Percentiles rank a stretch among this genome's conserved stretches.
phyloP scores from a whole-genome alignment of 345 rosid species.

The Noccaea bulbosa region DNA sequence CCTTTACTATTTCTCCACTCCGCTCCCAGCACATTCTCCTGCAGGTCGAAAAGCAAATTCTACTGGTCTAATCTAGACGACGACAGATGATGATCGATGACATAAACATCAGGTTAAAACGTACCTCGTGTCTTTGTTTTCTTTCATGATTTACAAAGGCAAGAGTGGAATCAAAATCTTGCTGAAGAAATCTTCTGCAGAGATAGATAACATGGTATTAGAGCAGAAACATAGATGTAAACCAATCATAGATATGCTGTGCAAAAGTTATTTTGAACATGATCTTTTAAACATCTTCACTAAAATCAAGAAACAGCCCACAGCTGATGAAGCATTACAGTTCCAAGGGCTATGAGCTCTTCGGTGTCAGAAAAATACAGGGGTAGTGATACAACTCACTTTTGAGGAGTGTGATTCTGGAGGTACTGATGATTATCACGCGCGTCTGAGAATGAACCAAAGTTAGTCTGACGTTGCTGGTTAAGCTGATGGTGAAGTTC shows the following conservation, averaged over 20 bases:
- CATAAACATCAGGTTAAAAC: conserved; percentile 5
- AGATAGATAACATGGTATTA: conserved; percentile 28
- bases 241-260: conserved; percentile 19
- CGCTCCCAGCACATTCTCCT: conserved; percentile 67
- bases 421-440: conserved; percentile 75
- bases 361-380: conserved; percentile 14
- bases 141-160: conserved; percentile 89
- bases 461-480: conserved; percentile 92
- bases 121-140: conserved; percentile 86
- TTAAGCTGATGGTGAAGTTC: conserved; percentile 98
- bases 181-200: conserved; percentile 88
- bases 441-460: conserved; percentile 76
- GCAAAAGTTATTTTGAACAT: conserved; percentile 15
- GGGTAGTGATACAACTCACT: conserved; percentile 55
- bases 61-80: background rate
- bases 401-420: conserved; percentile 79
- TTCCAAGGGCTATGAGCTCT: conserved; percentile 1
- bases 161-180: conserved; percentile 92
- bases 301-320: conserved; percentile 20
- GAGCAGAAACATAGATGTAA: conserved; percentile 21
- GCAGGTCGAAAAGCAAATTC: conserved; percentile 34
- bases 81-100: conserved; percentile 26
- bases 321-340: conserved; percentile 23
- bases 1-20: conserved; percentile 85
- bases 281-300: conserved; percentile 11